These are phyloP conservation scores for Metschnikowia aberdeeniae DNA, from an alignment of 805 yeast genomes.

Conservation along the genomic window DNA sequence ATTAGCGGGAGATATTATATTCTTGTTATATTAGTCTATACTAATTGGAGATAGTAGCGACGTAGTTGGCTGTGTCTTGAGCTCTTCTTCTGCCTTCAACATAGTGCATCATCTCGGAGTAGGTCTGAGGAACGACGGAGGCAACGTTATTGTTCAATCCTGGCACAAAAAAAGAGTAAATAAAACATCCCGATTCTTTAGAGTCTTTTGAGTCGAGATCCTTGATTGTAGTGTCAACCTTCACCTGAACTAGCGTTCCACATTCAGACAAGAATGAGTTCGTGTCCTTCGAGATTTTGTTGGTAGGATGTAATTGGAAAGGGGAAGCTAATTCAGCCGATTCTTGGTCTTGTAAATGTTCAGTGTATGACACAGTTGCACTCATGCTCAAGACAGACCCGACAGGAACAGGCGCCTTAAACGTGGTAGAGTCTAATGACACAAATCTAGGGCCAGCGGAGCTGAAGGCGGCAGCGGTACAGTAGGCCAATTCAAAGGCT, in stretches of 20 bases:
- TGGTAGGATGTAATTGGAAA: constrained; percentile 54
- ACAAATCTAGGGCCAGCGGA: constrained; percentile 84
- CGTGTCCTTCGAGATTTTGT: constrained; percentile 45
- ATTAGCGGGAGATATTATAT: background rate
- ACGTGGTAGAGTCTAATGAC: constrained; percentile 85
- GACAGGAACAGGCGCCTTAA: constrained; percentile 93
- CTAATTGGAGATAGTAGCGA: constrained; percentile 27
- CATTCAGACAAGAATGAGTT: constrained; percentile 63
- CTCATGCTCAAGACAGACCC: constrained; percentile 83
- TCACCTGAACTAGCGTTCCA: constrained; percentile 88
- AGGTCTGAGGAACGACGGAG: constrained; percentile 81
- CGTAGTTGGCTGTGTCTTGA: constrained; percentile 70
- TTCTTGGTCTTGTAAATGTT: constrained; percentile 53
- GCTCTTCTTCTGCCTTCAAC: constrained; percentile 91
- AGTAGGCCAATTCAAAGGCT: constrained; percentile 89
- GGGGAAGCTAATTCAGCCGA: constrained; percentile 29
- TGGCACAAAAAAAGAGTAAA: constrained; percentile 85
- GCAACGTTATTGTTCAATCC: constrained; percentile 48
- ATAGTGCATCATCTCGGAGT: constrained; percentile 88
- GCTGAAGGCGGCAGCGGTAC: constrained; percentile 86
- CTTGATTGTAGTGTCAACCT: constrained; percentile 78
- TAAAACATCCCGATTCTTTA: constrained; percentile 80
- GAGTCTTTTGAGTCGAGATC: constrained; percentile 56
- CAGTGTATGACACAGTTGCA: constrained; percentile 83
- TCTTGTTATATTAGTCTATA: background rate